Base-by-base conservation (phyloP, 177 flowering plant genomes). In the Vitis hybrid region DNA sequence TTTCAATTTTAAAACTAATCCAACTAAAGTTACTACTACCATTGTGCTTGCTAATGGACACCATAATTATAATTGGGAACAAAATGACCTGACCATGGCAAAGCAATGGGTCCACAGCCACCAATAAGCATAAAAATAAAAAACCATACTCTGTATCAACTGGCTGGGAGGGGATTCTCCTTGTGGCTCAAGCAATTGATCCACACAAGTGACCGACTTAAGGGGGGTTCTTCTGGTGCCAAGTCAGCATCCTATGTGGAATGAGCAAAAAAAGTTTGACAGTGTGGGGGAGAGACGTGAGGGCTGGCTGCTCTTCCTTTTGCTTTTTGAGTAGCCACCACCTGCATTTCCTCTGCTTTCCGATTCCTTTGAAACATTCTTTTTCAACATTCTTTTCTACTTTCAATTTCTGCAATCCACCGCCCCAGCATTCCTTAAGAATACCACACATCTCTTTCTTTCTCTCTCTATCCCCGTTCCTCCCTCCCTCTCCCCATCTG, bases 241-340 rank as follows among this genome's bases (percentile, higher is more conserved):
- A 80, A 52, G 72, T 74, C 80, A 77, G 72, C 74, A 62, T 76
- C 75, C 74, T 45, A 65, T 23, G 75, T 76, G 73, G 76, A 76
- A 66, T 56, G 58, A 79, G 26, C 51, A 51, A 70, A 62, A 70
- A 64, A 1, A 21, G 7, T 13, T n/a, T 5, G 1, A 56, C 45
- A 13, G 64, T 58, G 71, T 48, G 56, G 72, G 65, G 72, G 68
- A 48, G 62, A 74, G 72, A 58, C 61, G 51, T 62, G 66, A 59
- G 67, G 45, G 71, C 45, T 34, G 58, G 72, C 70, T 57, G 39
- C 68, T 59, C 54, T 66, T 32, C 58, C 56, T 64, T 70, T 79
- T 68, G 56, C 78, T 66, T 74, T 80, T 74, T 50, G 76, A 65
- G 71, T 73, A 71, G 52, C 66, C 69, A 68, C 74, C 78, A 70